Percentiles rank a stretch among this genome's conserved stretches.
These are phyloP conservation scores for Lecanicillium sp. DNA, from an alignment of 2,329 filamentous ascomycete genomes.

Conservation along the genomic window DNA sequence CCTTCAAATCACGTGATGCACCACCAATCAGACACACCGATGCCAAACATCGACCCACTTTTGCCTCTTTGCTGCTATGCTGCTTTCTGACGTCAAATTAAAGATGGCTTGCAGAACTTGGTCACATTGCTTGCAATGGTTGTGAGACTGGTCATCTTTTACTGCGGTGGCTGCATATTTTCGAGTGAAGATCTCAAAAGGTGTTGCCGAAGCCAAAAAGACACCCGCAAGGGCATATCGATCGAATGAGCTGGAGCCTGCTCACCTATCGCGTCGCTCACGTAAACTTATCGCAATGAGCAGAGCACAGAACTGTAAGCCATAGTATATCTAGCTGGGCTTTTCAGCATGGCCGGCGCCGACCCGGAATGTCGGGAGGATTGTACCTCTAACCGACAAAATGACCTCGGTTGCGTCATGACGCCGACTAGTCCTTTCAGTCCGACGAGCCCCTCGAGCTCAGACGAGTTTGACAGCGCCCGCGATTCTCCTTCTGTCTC, in stretches of 20 bases:
- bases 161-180: neutral
- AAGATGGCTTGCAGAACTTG: neutral
- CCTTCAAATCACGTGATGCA: slow-evolving; percentile 5
- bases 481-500: neutral
- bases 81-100: slow-evolving; percentile 10
- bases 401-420: neutral
- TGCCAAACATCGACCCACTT: neutral
- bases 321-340: neutral
- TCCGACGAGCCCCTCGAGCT: neutral
- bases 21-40: neutral
- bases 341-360: neutral
- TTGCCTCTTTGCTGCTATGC: neutral
- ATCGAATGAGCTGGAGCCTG: too few species aligned
- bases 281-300: neutral
- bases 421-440: neutral
- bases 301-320: neutral
- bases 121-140: neutral
- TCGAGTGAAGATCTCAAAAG: neutral
- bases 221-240: too few species aligned
- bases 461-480: neutral
- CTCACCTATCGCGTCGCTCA: neutral
- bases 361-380: too few species aligned
- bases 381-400: too few species aligned
- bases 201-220: too few species aligned
- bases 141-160: neutral